These are phyloP conservation scores for Buxus sempervirens DNA, from an alignment of 164 flowering plant genomes.

Conservation along the genomic window DNA sequence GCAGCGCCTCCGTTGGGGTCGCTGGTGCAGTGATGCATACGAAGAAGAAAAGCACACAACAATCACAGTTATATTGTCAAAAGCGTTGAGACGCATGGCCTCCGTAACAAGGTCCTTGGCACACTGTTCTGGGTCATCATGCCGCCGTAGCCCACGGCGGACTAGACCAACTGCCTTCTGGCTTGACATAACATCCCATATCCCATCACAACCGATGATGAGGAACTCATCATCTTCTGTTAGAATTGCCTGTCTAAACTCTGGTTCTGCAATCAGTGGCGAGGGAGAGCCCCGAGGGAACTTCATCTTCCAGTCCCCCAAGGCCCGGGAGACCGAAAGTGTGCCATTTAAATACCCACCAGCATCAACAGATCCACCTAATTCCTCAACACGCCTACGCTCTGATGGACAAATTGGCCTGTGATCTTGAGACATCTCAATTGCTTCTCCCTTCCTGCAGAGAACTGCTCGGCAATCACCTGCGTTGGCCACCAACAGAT, in stretches of 20 bases:
- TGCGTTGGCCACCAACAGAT: slow-evolving; percentile 76
- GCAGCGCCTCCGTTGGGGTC: slow-evolving; percentile 40
- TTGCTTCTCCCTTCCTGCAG: slow-evolving; percentile 74
- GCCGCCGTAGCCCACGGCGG: slow-evolving; percentile 60
- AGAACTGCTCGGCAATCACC: slow-evolving; percentile 95
- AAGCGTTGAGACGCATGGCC: slow-evolving; percentile 54
- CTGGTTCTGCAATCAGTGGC: slow-evolving; percentile 84
- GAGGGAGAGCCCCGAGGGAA: slow-evolving; percentile 55
- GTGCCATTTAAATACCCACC: slow-evolving; percentile 84
- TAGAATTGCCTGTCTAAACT: slow-evolving; percentile 44
- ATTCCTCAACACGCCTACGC: slow-evolving; percentile 48
- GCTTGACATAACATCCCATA: slow-evolving; percentile 92
- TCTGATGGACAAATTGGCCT: slow-evolving; percentile 57
- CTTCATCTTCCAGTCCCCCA: slow-evolving; percentile 96
- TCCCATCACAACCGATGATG: slow-evolving; percentile 84
- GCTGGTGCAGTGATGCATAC: slow-evolving; percentile 31
- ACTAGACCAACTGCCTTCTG: slow-evolving; percentile 75
- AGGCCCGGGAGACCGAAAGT: slow-evolving; percentile 69
- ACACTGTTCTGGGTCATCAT: slow-evolving; percentile 68
- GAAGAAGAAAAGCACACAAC: slow-evolving; percentile 60
- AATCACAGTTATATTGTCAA: slow-evolving; percentile 78
- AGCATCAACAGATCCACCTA: slow-evolving; percentile 67
- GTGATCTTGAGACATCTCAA: slow-evolving; percentile 83
- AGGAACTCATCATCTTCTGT: slow-evolving; percentile 88
- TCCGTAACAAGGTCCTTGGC: slow-evolving; percentile 73